phyloP scores from a whole-genome alignment of 768 basidiomycete species.

The Lactarius trivialis region DNA sequence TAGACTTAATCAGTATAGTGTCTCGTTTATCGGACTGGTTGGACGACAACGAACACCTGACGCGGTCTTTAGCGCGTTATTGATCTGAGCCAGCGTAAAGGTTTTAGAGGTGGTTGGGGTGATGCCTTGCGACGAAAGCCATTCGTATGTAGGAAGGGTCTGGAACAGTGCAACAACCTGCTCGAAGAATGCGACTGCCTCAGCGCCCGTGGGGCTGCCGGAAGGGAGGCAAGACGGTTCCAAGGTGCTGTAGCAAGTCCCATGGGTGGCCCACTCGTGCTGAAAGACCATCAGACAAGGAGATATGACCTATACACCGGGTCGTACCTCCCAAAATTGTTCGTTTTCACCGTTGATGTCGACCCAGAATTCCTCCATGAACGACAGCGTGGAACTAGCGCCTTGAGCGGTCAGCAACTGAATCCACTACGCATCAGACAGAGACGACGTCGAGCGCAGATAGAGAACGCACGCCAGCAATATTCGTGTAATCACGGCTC shows the following conservation, averaged over 20 bases:
- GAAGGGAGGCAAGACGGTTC: constrained; percentile 50
- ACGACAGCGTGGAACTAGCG: constrained; percentile 50
- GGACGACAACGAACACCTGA: constrained; percentile 39
- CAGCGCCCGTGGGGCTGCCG: constrained; percentile 53
- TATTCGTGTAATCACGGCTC: constrained; percentile 41
- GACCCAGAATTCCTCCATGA: constrained; percentile 61
- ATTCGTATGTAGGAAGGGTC: constrained; percentile 68
- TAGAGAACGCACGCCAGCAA: constrained; percentile 31
- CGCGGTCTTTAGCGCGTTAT: constrained; percentile 47
- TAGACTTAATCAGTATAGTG: not conserved
- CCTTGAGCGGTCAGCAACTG: constrained; percentile 55
- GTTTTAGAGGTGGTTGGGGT: constrained; percentile 55
- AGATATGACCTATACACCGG: not conserved
- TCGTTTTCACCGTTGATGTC: constrained; percentile 54
- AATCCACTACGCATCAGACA: not conserved
- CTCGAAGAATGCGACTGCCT: constrained; percentile 67
- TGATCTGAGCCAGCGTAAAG: constrained; percentile 48
- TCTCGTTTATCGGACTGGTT: constrained; percentile 8
- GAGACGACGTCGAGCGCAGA: not conserved
- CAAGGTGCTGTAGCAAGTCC: constrained; percentile 57
- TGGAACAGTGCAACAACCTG: constrained; percentile 54
- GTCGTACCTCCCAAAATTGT: constrained; percentile 59
- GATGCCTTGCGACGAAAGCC: constrained; percentile 67
- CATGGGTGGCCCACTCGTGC: constrained; percentile 71
- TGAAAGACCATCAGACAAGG: not conserved